A percentile compares a stretch with the other conserved stretches of the same genome.
phyloP scores from a whole-genome alignment of 2,329 filamentous ascomycete species.

The Aspergillus felis region DNA sequence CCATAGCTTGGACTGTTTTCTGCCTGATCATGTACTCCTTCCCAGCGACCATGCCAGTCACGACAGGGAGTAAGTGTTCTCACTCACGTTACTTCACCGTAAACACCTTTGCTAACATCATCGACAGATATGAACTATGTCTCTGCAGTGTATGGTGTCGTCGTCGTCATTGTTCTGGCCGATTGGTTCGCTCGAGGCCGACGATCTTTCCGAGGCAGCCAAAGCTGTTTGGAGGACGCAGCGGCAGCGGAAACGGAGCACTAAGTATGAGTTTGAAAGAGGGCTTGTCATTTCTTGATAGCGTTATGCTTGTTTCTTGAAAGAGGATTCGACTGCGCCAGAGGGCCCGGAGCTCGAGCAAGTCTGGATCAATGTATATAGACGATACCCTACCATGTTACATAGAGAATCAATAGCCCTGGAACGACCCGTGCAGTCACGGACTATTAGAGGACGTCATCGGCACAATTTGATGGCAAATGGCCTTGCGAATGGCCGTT shows the following conservation, averaged over 20 bases:
- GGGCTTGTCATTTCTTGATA: too few species aligned
- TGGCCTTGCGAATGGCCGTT: too few species aligned
- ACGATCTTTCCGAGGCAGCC: neutral
- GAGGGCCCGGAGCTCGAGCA: neutral
- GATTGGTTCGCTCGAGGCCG: slow-evolving; percentile 31
- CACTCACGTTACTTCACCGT: neutral
- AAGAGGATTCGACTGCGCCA: neutral
- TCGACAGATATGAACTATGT: slow-evolving; percentile 37
- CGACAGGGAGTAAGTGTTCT: slow-evolving; percentile 23
- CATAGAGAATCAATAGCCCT: neutral
- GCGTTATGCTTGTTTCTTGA: neutral
- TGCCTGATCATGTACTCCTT: slow-evolving; percentile 30
- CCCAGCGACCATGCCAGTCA: slow-evolving; percentile 27
- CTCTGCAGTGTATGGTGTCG: slow-evolving; percentile 25
- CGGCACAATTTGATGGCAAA: too few species aligned
- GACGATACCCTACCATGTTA: neutral
- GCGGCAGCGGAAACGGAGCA: neutral
- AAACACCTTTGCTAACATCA: neutral
- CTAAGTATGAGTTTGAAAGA: neutral
- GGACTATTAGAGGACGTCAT: too few species aligned
- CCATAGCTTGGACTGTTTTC: slow-evolving; percentile 46
- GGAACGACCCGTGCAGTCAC: too few species aligned
- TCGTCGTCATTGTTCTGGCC: slow-evolving; percentile 27
- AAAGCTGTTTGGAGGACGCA: neutral
- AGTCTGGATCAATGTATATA: neutral